Conservation (phyloP, 108 stramenopile genomes). For the Cyclotella choctawhatcheeana region DNA sequence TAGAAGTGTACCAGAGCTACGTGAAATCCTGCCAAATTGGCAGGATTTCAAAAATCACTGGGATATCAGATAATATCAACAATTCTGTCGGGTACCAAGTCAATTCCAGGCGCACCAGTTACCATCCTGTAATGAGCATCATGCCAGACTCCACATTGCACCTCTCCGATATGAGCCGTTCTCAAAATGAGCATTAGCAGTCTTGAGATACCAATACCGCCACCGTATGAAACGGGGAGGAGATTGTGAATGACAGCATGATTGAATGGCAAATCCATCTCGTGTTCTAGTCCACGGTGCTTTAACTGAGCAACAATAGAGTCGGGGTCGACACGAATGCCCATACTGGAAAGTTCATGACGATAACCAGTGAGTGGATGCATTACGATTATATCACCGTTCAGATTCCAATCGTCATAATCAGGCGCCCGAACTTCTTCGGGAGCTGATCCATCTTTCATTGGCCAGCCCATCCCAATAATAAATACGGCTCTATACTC, state of each 20-base stretch:
- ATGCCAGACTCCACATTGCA: conserved; percentile 64
- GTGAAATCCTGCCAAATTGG: too few relatives aligned
- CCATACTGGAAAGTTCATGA: conserved; percentile 56
- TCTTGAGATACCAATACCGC: conserved; percentile 63
- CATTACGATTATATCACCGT: conserved; percentile 54
- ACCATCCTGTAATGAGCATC: conserved; percentile 55
- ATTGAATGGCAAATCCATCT: conserved; percentile 40
- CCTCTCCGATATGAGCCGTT: conserved; percentile 64
- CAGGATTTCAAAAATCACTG: too few relatives aligned
- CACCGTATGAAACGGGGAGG: conserved; percentile 53
- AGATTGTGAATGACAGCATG: conserved; percentile 40
- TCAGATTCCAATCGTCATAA: conserved; percentile 62
- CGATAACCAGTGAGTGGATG: conserved; percentile 62
- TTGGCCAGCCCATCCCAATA: conserved; percentile 66
- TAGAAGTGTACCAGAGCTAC: too few relatives aligned
- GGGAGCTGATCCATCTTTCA: conserved; percentile 50
- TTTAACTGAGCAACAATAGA: conserved; percentile 51
- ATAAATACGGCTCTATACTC: conserved; percentile 62
- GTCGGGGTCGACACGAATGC: conserved; percentile 56
- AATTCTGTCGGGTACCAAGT: conserved; percentile 59
- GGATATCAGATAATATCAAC: too few relatives aligned
- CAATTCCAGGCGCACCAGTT: conserved; percentile 35
- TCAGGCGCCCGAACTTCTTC: conserved; percentile 56
- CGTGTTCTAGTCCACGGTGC: conserved; percentile 40
- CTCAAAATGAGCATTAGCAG: conserved; percentile 58